Base-by-base conservation (phyloP, 2,329 filamentous ascomycete species). In the Podosphaera fusca region DNA sequence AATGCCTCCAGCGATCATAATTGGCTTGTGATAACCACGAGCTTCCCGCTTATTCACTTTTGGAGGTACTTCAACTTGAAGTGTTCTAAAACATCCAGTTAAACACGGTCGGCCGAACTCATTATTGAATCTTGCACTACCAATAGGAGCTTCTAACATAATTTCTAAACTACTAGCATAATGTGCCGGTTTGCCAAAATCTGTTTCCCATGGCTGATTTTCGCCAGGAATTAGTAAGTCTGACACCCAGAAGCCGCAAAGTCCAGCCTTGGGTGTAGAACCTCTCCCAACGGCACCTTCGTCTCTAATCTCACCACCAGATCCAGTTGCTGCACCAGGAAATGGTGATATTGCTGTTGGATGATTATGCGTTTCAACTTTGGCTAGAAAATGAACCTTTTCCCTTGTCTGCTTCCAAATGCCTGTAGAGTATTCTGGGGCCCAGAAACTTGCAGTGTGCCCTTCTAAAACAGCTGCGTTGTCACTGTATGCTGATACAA, bases 341-440 rank as follows among this genome's bases (percentile, higher is more conserved):
- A 87, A 95, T 0, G 89, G 89, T 0, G 88, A 95, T 56, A 98
- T 94, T 7, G 90, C 90, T 4, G 92, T 96, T 2, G 90, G 90
- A 67, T 96, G 90, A 69, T 96, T 96, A 72, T 96, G 90, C 1
- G 92, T 96, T 73, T 98, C 92, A 55, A 96, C 92, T 73, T 98
- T 98, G 68, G 83, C 82, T 53, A 98, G 73, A 64, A 89, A 85
- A 67, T 95, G 87, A 29, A 95, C 83, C 31, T 80, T 74, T 72
- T 98, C 92, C 65, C 87, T 92, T 29, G 79, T 87, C 59, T 90
- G 79, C 64, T 77, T 84, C 90, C 90, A 98, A 63, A 86, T 84
- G 35, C 89, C 87, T 3, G 86, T 94, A 42, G 81, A 76, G 63
- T 88, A 82, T 65, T 92, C 85, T 3, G 92, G 92, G 0, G 87